Percentiles rank a stretch among this genome's conserved stretches.
phyloP scores from a whole-genome alignment of 1,284 basidiomycete genomes.

The Wallemia mellicola region DNA sequence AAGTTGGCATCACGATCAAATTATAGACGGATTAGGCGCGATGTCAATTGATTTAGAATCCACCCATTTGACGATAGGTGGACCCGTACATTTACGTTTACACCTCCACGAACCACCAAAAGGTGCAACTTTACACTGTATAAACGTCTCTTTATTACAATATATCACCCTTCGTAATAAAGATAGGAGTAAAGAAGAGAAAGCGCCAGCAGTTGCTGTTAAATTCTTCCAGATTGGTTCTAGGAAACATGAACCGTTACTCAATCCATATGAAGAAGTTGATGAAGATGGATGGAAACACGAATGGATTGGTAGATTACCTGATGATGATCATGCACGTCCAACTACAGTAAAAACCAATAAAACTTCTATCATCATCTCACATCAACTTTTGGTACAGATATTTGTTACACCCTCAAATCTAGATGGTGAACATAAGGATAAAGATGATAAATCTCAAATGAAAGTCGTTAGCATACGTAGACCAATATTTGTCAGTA shows the following conservation, averaged over 20 bases:
- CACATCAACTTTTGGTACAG: background rate
- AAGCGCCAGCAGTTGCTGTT: background rate
- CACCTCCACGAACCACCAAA: background rate
- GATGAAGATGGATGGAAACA: slow-evolving; percentile 1
- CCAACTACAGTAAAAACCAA: background rate
- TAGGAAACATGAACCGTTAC: background rate
- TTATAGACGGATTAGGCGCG: background rate
- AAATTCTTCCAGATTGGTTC: background rate
- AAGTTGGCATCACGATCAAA: slow-evolving; percentile 1
- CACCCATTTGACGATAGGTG: background rate
- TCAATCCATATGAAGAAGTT: background rate
- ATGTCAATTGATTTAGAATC: background rate
- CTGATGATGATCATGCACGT: background rate
- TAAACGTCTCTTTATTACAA: background rate
- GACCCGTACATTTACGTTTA: background rate
- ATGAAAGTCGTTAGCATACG: background rate
- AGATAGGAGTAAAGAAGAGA: background rate
- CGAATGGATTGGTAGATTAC: background rate
- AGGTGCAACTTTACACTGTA: background rate
- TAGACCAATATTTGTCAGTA: background rate
- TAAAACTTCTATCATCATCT: background rate
- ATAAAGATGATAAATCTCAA: background rate
- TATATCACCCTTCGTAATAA: background rate
- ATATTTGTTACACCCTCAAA: background rate
- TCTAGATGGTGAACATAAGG: background rate